Evolutionary conservation across 2,329 filamentous ascomycete species (phyloP), one percentile per base, ranked within the genome.

Genomic region (Pestalotiopsis fici): DNA sequence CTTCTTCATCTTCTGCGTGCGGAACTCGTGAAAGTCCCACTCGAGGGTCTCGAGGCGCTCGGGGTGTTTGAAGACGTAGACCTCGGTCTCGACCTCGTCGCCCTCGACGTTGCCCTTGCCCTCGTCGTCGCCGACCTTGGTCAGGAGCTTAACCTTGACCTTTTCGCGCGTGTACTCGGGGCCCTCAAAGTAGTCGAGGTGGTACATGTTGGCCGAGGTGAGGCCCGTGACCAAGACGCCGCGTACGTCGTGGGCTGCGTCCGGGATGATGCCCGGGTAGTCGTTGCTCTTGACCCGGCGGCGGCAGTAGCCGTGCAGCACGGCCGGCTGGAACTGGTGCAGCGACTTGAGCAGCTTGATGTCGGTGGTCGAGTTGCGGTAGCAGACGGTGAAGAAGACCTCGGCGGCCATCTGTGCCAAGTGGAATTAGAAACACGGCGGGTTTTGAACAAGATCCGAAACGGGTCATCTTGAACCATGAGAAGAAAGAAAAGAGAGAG

Each of bases 1-100:
- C 3, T 75, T 67, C 66, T 77, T 77, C 81, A 89, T 81, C 82
- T 94, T 97, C 69, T 96, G 90, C 73, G 85, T 84, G 69, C 91
- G 88, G 77, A 98, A 98, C 70, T 92, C 89, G 60, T 91, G 89
- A 81, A 94, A 96, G 77, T 97, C 93, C 95, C 95, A 98, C 78
- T 97, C 94, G 25, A 82, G 79, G 37, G 87, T 83, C 78, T 97
- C 93, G 21, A 98, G 80, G 0, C 74, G 47, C 0, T 78, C 71
- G 18, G 81, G 77, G 1, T 82, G 70, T 57, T 83, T 82, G 79
- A 87, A 94, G 4, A 94, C 85, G 76, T 95, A 95, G 13, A 89
- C 88, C 64, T 86, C 82, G 2, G 90, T 86, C 68, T 83, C 79
- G 63, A 86, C 83, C 70, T 84, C 81, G 61, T 21, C 57, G 18